Evolutionary conservation across 2,329 filamentous ascomycete species (phyloP).

Genomic region (Hypoxylon sp.): DNA sequence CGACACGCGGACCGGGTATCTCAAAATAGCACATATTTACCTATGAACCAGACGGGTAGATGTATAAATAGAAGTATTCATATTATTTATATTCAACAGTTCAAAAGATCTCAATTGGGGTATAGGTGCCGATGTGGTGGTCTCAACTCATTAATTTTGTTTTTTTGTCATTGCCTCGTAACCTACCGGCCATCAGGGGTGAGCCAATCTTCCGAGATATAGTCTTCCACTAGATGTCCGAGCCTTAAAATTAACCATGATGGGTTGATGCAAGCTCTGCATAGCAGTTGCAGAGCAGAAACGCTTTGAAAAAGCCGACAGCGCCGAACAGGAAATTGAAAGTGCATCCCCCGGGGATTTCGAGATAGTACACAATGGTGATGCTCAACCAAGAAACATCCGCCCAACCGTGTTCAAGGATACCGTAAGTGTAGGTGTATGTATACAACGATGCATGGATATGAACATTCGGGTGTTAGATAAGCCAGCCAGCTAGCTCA

Average conservation of each 20-base stretch:
- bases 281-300: slow-evolving; percentile 23
- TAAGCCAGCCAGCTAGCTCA: slow-evolving; percentile 37
- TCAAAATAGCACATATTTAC: slow-evolving; percentile 38
- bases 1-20: slow-evolving; percentile 15
- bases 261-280: slow-evolving; percentile 34
- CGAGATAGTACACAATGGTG: slow-evolving; percentile 40
- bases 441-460: slow-evolving; percentile 29
- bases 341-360: slow-evolving; percentile 30
- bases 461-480: slow-evolving; percentile 15
- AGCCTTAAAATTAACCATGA: slow-evolving; percentile 31
- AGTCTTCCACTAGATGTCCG: slow-evolving; percentile 19
- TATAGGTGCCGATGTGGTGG: slow-evolving; percentile 34
- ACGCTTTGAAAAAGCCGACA: slow-evolving; percentile 41
- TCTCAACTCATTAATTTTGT: slow-evolving; percentile 37
- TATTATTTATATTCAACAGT: slow-evolving; percentile 30
- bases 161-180: slow-evolving; percentile 44
- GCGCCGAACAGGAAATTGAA: slow-evolving; percentile 36
- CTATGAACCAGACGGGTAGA: slow-evolving; percentile 16
- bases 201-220: slow-evolving; percentile 39
- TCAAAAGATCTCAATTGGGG: slow-evolving; percentile 37
- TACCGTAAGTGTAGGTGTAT: slow-evolving; percentile 10
- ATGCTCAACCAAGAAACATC: slow-evolving; percentile 36
- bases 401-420: slow-evolving; percentile 31
- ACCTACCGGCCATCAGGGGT: slow-evolving; percentile 32
- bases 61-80: slow-evolving; percentile 43